Base-by-base conservation (phyloP, 1,139 yeast species). In the Lizanozyma gosingica region DNA sequence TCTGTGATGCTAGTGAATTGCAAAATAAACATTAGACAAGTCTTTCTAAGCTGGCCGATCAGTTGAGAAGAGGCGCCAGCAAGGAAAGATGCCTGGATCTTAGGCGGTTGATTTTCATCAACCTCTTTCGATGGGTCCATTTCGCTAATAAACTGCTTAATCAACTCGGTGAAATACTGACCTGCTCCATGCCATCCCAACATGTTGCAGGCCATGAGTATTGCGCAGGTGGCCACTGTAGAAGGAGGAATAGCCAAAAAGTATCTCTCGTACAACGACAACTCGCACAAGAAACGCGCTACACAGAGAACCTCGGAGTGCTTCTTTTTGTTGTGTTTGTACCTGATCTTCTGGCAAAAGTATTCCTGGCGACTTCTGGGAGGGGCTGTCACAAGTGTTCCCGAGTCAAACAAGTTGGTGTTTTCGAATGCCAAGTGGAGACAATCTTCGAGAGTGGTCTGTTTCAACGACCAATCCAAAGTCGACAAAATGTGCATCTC, bases 401-500 rank as follows among this genome's bases (percentile, higher is more conserved):
- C 29, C 11, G 29, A 22, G 29, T 22, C 29, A 22, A 22, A 22
- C 15, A 40, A 37, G n/a, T 55, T 53, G 17, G 70, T 59, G 35
- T 56, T 57, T 39, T 59, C 56, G 36, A 78, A 69, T 9, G 80
- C 70, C 40, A 78, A 55, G 52, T 79, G 83, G 41, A 79, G 61
- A 46, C 80, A 73, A 40, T 78, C 83, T 54, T 80, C 83, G 40
- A 79, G 63, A 36, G 73, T 66, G 3, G 85, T 83, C 41, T 76
- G 80, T 36, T 80, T 76, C 39, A 86, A 59, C 11, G 74, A 67
- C 98, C 98, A 92, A 41, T 85, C 85, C 42, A 92, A 66, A 1
- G 97, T 88, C 41, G 79, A 66, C 41, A 92, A 67, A 35, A 92
- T 83, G 59, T 92, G 97, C 61, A 78, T 77, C 63, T 92, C 97